Conservation (phyloP, 768 basidiomycete species). For the Lyophyllum atratum region DNA sequence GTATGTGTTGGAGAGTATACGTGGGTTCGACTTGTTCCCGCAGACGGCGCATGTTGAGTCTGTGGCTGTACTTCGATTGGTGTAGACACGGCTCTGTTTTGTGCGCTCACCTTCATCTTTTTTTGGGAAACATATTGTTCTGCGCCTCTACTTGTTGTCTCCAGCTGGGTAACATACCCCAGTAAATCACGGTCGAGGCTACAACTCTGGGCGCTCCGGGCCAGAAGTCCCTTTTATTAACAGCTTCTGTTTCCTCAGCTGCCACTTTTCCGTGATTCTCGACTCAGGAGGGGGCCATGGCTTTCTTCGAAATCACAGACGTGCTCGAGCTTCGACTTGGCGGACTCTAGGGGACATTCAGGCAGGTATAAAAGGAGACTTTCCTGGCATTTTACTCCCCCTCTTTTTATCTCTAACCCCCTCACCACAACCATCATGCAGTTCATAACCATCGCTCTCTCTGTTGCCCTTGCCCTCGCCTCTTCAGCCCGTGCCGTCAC, state of each 20-base stretch:
- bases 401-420: neutral
- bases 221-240: neutral
- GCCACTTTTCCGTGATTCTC: neutral
- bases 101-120: neutral
- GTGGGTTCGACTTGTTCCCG: constrained; percentile 94
- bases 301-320: neutral
- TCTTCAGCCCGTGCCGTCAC: constrained; percentile 5
- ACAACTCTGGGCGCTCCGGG: neutral
- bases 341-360: neutral
- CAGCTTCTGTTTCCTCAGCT: neutral
- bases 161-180: neutral
- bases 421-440: constrained; percentile 28
- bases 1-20: constrained; percentile 81
- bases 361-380: neutral
- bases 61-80: constrained; percentile 66
- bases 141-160: too few relatives aligned
- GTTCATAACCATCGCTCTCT: constrained; percentile 23
- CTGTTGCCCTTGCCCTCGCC: constrained; percentile 20
- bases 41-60: constrained; percentile 95
- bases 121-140: too few relatives aligned
- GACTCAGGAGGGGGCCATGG: neutral
- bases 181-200: neutral
- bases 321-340: neutral
- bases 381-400: neutral
- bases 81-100: constrained; percentile 9